Base-by-base conservation (phyloP, 176 grass and related monocot genomes). In the Oryza officinalis region DNA sequence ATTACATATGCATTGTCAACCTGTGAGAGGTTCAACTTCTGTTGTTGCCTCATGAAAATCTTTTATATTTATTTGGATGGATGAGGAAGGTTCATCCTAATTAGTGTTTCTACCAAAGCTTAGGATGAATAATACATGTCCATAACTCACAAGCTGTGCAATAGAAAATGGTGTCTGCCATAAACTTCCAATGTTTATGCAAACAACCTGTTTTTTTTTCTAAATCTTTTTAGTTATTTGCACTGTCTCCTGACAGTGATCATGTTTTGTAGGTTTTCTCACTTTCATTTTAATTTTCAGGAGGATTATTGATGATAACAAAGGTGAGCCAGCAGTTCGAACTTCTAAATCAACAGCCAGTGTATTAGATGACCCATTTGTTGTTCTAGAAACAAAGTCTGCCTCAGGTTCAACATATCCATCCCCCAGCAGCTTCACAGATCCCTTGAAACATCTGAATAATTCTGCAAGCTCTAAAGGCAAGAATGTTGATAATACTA, bases 341-440 rank as follows among this genome's bases (percentile, higher is more conserved):
- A 66, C 73, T 77, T 84, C 70, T 80, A 90, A 91, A 82, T 65
- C 73, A 26, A 68, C 78, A 64, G 57, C 84, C 49, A 89, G 65
- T 41, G 40, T 85, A 72, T 61, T 71, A 80, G 88, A 86, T 81
- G 90, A 91, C 43, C 92, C 95, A 65, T 94, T 97, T 74, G 73
- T 85, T 89, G 86, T 94, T 79, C 74, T 94, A 67, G 86, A 92
- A 91, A 91, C 86, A 80, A 59, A 73, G 33, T 88, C 92, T 35
- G 74, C 67, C 67, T 71, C 87, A 74, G 89, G 69, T 28, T 91
- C 91, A n/a, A 17, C 85, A 57, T 85, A 86, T 77, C 68, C 85
- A 72, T 84, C 89, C 28, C 65, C 92, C 32, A 83, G 83, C 5
- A 45, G 92, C 78, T 99, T 92, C 26, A 18, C 71, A 71, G 87